Evolutionary conservation across 345 rosid species (phyloP).

Genomic region (Syzygium aromaticum): DNA sequence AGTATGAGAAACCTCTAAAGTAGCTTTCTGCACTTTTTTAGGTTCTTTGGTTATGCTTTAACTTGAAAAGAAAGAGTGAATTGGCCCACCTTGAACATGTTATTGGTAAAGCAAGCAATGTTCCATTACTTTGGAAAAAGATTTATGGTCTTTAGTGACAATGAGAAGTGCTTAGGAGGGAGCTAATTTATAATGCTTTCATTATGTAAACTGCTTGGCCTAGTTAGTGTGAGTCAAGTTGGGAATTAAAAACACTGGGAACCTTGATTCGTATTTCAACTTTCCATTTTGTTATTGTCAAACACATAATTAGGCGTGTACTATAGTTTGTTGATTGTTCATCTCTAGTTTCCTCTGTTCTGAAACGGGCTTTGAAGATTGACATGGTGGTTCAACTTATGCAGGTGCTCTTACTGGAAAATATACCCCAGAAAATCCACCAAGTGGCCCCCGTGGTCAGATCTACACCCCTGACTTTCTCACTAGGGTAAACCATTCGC

Average conservation of each 20-base stretch:
- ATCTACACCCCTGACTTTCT: slow-evolving; percentile 74
- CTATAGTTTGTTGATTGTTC: not conserved
- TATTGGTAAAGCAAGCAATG: not conserved
- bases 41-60: not conserved
- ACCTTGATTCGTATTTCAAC: not conserved
- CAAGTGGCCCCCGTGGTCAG: slow-evolving; percentile 73
- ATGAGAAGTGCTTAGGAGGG: not conserved
- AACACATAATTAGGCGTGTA: not conserved
- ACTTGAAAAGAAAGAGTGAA: not conserved
- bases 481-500: slow-evolving; percentile 36
- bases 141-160: not conserved
- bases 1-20: not conserved
- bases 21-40: not conserved
- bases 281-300: not conserved
- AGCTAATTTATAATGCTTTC: not conserved
- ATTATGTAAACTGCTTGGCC: not conserved
- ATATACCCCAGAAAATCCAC: slow-evolving; percentile 81
- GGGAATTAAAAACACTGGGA: not conserved
- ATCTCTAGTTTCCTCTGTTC: not conserved
- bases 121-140: not conserved
- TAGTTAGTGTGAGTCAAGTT: not conserved
- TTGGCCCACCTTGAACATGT: not conserved
- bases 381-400: not conserved
- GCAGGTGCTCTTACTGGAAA: slow-evolving; percentile 93
- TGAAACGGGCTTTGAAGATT: not conserved